Evolutionary conservation across 1,284 basidiomycete genomes (phyloP).

Genomic region (Boletus smithii): DNA sequence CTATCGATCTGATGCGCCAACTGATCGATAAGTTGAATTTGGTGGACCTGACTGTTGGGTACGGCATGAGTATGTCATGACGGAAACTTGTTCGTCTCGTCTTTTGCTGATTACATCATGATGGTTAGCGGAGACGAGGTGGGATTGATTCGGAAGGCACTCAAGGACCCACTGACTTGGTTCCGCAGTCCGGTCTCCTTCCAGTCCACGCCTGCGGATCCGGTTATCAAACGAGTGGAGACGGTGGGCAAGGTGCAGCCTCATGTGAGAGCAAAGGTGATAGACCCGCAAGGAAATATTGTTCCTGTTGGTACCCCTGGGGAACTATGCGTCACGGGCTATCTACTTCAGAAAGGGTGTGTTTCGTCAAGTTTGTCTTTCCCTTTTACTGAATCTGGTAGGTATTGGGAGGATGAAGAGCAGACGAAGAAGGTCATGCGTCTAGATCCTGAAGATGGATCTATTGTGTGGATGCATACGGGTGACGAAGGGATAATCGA

Average conservation of each 20-base stretch:
- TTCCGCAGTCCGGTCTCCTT: slow-evolving; percentile 71
- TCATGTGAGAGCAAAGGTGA: slow-evolving; percentile 74
- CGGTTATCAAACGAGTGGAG: slow-evolving; percentile 70
- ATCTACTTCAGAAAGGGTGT: slow-evolving; percentile 75
- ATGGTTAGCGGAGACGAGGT: slow-evolving; percentile 57
- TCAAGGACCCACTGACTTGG: slow-evolving; percentile 1
- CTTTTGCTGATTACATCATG: slow-evolving; percentile 21
- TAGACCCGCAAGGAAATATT: slow-evolving; percentile 56
- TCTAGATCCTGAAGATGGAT: slow-evolving; percentile 47
- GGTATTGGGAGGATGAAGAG: slow-evolving; percentile 75
- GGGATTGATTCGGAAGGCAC: neutral
- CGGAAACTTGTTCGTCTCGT: neutral
- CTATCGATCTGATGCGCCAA: slow-evolving; percentile 74
- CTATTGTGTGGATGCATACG: slow-evolving; percentile 78
- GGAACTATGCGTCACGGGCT: slow-evolving; percentile 73
- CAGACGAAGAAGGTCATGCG: slow-evolving; percentile 67
- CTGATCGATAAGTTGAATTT: slow-evolving; percentile 67
- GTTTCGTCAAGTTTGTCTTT: slow-evolving; percentile 13
- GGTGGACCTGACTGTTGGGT: slow-evolving; percentile 69
- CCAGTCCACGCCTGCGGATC: slow-evolving; percentile 66
- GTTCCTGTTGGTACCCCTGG: slow-evolving; percentile 68
- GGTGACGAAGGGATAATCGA: slow-evolving; percentile 84
- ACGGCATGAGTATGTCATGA: slow-evolving; percentile 82
- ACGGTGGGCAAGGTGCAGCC: slow-evolving; percentile 76
- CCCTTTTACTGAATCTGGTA: slow-evolving; percentile 26